Evolutionary conservation across 2,329 filamentous ascomycete species (phyloP).

Genomic region (Aspergillus floridensis): DNA sequence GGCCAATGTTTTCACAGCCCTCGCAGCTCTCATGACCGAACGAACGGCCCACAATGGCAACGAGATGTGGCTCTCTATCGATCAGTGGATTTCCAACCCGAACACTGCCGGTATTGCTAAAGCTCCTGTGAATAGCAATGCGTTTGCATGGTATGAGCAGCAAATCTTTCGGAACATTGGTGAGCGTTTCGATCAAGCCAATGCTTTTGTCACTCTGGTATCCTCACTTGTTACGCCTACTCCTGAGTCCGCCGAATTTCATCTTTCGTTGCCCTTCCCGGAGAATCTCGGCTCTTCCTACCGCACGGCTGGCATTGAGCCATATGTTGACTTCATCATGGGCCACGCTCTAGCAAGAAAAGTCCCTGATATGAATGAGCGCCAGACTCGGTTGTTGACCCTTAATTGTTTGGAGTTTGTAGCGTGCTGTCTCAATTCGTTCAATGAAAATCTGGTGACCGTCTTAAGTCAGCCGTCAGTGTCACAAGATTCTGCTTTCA

Average conservation of each 20-base stretch:
- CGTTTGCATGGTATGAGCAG: constrained; percentile 49
- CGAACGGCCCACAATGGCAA: constrained; percentile 68
- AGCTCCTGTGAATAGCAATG: constrained; percentile 42
- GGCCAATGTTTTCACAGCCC: constrained; percentile 77
- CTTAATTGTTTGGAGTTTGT: constrained; percentile 84
- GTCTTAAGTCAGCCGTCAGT: constrained; percentile 77
- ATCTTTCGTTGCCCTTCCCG: constrained; percentile 79
- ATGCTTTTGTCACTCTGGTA: constrained; percentile 77
- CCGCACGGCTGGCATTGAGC: constrained; percentile 81
- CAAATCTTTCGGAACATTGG: constrained; percentile 72
- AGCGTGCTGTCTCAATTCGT: constrained; percentile 72
- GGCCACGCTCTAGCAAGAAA: constrained; percentile 72
- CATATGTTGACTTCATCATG: constrained; percentile 88
- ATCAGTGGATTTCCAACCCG: constrained; percentile 71
- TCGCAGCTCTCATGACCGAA: constrained; percentile 71
- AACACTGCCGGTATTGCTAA: constrained; percentile 47
- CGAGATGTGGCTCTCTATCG: constrained; percentile 75
- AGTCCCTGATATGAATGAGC: constrained; percentile 63
- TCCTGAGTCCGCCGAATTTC: constrained; percentile 50
- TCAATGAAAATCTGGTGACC: constrained; percentile 90
- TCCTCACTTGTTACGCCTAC: constrained; percentile 66
- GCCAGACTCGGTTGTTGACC: constrained; percentile 70
- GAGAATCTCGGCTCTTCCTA: constrained; percentile 76
- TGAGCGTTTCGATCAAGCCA: constrained; percentile 77
- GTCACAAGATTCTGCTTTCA: constrained; percentile 71